phyloP scores from a whole-genome alignment of 768 basidiomycete species.

The Clathrus columnatus region DNA sequence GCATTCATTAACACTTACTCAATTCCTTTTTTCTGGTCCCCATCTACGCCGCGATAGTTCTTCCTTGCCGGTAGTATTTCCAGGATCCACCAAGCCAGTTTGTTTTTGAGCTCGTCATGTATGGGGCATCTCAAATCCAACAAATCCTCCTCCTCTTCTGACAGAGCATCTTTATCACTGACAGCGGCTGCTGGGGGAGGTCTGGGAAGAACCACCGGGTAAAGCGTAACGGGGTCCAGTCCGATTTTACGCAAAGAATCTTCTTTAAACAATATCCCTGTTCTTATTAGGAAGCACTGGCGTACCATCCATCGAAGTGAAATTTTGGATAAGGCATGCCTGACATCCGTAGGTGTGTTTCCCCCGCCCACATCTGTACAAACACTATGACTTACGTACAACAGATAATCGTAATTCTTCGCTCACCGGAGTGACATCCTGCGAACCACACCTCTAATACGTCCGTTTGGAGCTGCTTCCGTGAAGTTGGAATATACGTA shows the following conservation, averaged over 20 bases:
- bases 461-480: conserved; percentile 15
- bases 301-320: conserved; percentile 62
- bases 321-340: conserved; percentile 39
- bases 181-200: neutral
- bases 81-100: conserved; percentile 14
- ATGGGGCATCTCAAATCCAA: conserved; percentile 3
- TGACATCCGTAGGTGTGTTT: conserved; percentile 34
- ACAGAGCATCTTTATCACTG: neutral
- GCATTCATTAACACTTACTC: conserved; percentile 19
- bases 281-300: conserved; percentile 46
- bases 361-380: conserved; percentile 48
- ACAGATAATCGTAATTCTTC: neutral
- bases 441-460: conserved; percentile 29
- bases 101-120: conserved; percentile 11
- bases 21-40: conserved; percentile 21
- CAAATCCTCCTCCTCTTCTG: conserved; percentile 8
- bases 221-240: conserved; percentile 29
- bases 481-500: conserved; percentile 2
- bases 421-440: conserved; percentile 25
- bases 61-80: conserved; percentile 12
- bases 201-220: neutral
- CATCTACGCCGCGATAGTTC: conserved; percentile 6
- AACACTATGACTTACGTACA: neutral
- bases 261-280: conserved; percentile 50
- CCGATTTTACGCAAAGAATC: conserved; percentile 35